Evolutionary conservation across 2,329 filamentous ascomycete species (phyloP), one percentile per base, ranked within the genome.

Genomic region (Knufia petricola): DNA sequence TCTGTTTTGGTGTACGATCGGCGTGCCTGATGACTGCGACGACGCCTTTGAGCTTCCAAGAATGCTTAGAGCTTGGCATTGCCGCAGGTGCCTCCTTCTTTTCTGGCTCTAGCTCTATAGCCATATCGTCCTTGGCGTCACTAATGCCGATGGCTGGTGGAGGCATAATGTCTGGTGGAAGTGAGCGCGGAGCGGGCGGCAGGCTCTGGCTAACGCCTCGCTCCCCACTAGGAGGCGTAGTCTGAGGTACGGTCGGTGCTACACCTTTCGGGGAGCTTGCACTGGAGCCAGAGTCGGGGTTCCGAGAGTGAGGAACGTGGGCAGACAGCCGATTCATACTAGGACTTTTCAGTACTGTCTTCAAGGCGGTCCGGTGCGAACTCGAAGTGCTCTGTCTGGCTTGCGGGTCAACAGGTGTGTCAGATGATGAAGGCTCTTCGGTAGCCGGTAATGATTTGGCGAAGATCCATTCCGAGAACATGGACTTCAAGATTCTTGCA

Each of bases 11-110:
- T 1, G 92, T 98, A 49, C 92, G 84, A 68, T 98, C 92, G 2
- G 94, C 94, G 66, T 98, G 92, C 23, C 92, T 81, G 56, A 98
- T 88, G 13, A 98, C 92, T 1, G 89, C 90, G 0, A 98, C 90
- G 69, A 98, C 89, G 10, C 92, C 92, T 68, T 98, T 98, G 46
- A 98, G 73, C 65, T 95, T 96, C 92, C 92, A 98, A 9, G 92
- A 87, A 61, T 94, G 88, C 60, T 95, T 95, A 0, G 81, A 81
- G 2, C 84, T 83, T 38, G 82, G 80, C 8, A 79, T 75, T 2
- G 79, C 72, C 19, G 71, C 68, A 20, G 69, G 65, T 6, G 55
- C 32, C 8, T 54, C 57, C 46, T 54, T 59, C 28, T 62, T 60
- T 28, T 50, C 46, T 4, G 32, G 36, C 2, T 44, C 50, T 46